Base-by-base conservation (phyloP, 345 rosid species). In the Gossypium mustelinum region DNA sequence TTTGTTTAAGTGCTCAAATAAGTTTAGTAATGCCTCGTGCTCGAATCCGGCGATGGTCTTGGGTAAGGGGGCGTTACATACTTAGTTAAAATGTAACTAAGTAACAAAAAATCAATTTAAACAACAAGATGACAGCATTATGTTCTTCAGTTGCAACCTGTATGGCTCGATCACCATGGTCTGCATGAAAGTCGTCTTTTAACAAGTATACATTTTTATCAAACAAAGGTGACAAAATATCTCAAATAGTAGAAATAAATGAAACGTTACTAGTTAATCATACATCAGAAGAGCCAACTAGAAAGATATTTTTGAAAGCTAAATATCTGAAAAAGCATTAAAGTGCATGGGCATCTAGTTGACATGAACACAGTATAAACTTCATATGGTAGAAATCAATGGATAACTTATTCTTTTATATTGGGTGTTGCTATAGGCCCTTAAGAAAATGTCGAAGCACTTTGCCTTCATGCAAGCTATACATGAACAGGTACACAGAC, bases 361-460 rank as follows among this genome's bases (percentile, higher is more conserved):
- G 14, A 54, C 48, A 55, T 54, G 18, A 52, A 29, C 62, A 6
- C 17, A 20, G 17, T 58, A 20, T 16, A 14, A 74, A 18, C 4
- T 50, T 12, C 51, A 20, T 20, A 11, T 24, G 59, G 72, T 62
- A 56, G 64, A 22, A 9, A 10, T 50, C 64, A 41, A 64, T 68
- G 43, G 61, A 55, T 55, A 43, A 75, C 48, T 52, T 47, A 73
- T 58, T 7, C 22, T 56, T 82, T 82, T 55, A 29, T 70, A 62
- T 68, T 79, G 58, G 70, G n/a, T 81, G 56, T 34, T 45, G 51
- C 72, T 58, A 77, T 83, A 95, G 97, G 82, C 88, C 45, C 79
- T 76, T 73, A 87, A 85, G 84, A 93, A 91, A 83, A 86, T 91
- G 84, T 85, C 90, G 61, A 90, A 93, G 92, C 89, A 88, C 75